Evolutionary conservation across 768 basidiomycete genomes (phyloP), one percentile per base, ranked within the genome.

Genomic region (Termitomyces eurrhizus): DNA sequence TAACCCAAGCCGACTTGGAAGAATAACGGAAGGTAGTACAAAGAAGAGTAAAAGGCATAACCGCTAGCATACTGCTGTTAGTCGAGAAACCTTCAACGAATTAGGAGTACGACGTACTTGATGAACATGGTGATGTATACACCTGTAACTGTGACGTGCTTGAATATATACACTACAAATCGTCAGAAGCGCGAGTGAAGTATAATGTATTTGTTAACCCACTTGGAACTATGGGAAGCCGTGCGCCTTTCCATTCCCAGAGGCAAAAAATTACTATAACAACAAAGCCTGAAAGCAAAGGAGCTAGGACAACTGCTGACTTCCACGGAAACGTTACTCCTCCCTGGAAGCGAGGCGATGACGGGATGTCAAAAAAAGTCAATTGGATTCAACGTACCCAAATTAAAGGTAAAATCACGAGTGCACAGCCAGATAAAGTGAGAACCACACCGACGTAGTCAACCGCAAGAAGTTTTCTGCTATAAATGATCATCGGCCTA

Each of bases 1-100:
- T 82, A 84, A 5, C 84, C 85, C n/a, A 86, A 72, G 4, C 83
- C 87, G 9, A 89, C 83, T 72, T 91, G 89, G 72, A 90, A 88
- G 68, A 83, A 90, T 63, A 88, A 85, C 1, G 91, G 89, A 0
- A 92, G 78, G 66, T 89, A 90, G 70, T 84, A 90, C 13, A 89
- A 68, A 9, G 86, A 80, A 18, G 83, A 86, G 70, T 81, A 85
- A 69, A 84, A 86, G 3, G 85, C 75, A 62, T 86, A 81, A 29
- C 84, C 85, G 52, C 84, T 87, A 37, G 18, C 12, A 59, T 26
- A 57, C 37, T 21, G 52, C 37, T 16, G 37, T 66, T 58, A 60
- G 48, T 12, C 33, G 1, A 3, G 18, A 9, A 9, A 59, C 32
- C 14, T 24, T 42, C 4, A 7, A 21, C 5, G 24, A 37, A 21